Conservation (phyloP, 257 asterid species). For the Nicotiana benthamiana region DNA sequence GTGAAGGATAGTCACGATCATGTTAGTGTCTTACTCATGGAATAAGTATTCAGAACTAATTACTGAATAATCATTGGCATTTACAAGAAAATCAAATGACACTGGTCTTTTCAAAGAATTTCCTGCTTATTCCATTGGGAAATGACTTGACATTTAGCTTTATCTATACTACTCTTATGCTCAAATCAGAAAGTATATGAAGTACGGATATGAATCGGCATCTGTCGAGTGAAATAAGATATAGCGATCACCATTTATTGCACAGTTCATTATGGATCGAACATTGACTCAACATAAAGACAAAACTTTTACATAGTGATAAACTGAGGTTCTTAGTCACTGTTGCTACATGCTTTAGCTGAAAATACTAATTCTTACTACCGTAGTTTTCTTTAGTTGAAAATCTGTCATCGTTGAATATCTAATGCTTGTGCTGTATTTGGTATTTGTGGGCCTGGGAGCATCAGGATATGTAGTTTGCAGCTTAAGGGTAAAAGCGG, state of each 20-base stretch:
- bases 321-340: not conserved
- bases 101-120: not conserved
- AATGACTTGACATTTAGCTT: not conserved
- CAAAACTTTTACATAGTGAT: not conserved
- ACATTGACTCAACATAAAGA: not conserved
- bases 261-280: not conserved
- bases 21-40: not conserved
- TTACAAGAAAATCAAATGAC: not conserved
- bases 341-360: not conserved
- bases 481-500: too few relatives aligned
- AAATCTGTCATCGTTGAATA: not conserved
- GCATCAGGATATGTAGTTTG: not conserved
- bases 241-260: not conserved
- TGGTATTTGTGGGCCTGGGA: too few relatives aligned
- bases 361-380: not conserved
- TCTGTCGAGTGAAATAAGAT: not conserved
- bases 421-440: not conserved
- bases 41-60: not conserved
- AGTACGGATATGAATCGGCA: not conserved
- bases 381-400: not conserved
- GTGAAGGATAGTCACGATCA: not conserved
- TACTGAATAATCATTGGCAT: not conserved
- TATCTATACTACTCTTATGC: not conserved
- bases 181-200: not conserved
- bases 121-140: not conserved